phyloP scores from a whole-genome alignment of 345 rosid genomes.

The Gossypium anomalum region DNA sequence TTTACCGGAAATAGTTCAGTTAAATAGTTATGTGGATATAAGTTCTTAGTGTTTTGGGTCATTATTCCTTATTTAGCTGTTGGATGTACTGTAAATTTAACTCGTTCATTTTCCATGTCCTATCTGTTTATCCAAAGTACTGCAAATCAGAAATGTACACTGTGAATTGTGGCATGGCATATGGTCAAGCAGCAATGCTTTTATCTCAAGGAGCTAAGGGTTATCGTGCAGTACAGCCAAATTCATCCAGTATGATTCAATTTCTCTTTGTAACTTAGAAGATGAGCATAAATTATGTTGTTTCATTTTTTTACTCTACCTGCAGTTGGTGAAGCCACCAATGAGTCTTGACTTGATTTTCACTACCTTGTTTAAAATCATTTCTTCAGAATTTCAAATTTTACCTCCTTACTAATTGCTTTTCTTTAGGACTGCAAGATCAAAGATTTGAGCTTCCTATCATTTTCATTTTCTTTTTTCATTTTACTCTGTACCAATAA shows the following conservation, averaged over 20 bases:
- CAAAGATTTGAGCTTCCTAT: background rate
- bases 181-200: slow-evolving; percentile 96
- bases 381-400: background rate
- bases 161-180: slow-evolving; percentile 81
- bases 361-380: background rate
- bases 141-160: slow-evolving; percentile 70
- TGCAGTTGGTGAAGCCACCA: background rate
- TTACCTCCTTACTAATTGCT: background rate
- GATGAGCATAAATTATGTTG: slow-evolving; percentile 10
- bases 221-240: slow-evolving; percentile 63
- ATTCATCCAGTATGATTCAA: slow-evolving; percentile 57
- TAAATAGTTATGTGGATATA: background rate
- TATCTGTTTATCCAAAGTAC: slow-evolving; percentile 34
- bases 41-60: background rate
- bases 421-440: background rate
- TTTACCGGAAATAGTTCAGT: background rate
- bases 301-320: background rate
- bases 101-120: slow-evolving; percentile 20
- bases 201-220: slow-evolving; percentile 79
- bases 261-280: slow-evolving; percentile 13
- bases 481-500: background rate
- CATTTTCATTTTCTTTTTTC: background rate
- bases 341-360: background rate
- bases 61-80: background rate
- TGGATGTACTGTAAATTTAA: slow-evolving; percentile 4